phyloP scores from a whole-genome alignment of 1,139 yeast species.

The Blastobotrys malaysiensis region DNA sequence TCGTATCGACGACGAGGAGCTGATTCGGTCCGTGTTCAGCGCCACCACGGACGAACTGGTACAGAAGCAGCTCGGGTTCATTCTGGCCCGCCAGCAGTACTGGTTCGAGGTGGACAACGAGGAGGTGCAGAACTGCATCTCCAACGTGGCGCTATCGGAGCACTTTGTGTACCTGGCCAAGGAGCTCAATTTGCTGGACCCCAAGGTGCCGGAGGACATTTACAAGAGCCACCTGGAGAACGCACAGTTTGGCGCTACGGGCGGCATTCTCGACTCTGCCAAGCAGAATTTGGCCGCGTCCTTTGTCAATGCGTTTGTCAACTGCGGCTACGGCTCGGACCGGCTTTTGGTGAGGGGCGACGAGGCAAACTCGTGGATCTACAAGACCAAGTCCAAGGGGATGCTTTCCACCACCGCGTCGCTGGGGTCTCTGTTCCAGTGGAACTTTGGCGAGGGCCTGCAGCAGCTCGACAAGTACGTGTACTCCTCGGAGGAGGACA shows the following conservation, averaged over 20 bases:
- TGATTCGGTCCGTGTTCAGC: conserved; percentile 74
- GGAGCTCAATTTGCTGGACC: conserved; percentile 82
- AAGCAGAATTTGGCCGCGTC: conserved; percentile 94
- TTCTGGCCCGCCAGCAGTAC: conserved; percentile 82
- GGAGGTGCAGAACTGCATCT: conserved; percentile 78
- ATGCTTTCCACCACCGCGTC: conserved; percentile 94
- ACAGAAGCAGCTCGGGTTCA: conserved; percentile 87
- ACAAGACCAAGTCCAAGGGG: conserved; percentile 87
- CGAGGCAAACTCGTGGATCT: conserved; percentile 78
- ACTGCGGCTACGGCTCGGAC: conserved; percentile 86
- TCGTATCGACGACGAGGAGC: conserved; percentile 74
- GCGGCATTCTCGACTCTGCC: conserved; percentile 78
- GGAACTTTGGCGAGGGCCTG: conserved; percentile 88
- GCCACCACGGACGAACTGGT: conserved; percentile 63
- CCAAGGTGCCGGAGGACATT: conserved; percentile 92
- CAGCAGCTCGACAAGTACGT: conserved; percentile 85
- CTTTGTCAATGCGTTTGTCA: conserved; percentile 86
- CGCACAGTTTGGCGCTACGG: conserved; percentile 53
- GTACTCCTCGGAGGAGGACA: conserved; percentile 78
- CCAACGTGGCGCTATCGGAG: conserved; percentile 73
- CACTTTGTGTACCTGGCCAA: conserved; percentile 75
- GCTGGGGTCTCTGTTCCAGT: conserved; percentile 81
- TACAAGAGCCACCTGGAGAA: conserved; percentile 86
- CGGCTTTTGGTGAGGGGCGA: conserved; percentile 61
- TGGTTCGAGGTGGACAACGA: conserved; percentile 67